phyloP scores from a whole-genome alignment of 163 green algal species.

The Scenedesmus sp. region DNA sequence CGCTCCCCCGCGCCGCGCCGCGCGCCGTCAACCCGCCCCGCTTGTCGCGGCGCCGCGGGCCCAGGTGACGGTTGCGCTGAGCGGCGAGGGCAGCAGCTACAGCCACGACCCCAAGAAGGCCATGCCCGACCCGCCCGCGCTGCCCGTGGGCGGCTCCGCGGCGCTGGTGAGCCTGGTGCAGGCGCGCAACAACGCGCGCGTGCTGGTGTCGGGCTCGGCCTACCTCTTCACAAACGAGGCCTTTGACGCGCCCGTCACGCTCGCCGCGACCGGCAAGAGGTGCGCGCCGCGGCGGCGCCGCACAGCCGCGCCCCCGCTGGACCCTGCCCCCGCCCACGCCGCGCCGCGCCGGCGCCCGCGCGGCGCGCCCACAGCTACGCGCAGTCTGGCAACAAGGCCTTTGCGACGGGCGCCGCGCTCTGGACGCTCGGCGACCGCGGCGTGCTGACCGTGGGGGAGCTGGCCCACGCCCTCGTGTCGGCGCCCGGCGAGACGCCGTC shows the following conservation, averaged over 20 bases:
- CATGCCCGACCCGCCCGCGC: constrained; percentile 48
- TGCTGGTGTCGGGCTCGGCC: constrained; percentile 81
- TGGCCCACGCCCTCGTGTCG: constrained; percentile 17
- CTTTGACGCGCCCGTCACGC: constrained; percentile 56
- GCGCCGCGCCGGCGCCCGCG: neutral
- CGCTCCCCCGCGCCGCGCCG: too few species aligned
- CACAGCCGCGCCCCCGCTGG: neutral
- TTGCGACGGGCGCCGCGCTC: constrained; percentile 63
- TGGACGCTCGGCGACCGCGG: constrained; percentile 84
- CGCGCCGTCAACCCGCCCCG: too few species aligned
- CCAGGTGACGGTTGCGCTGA: constrained; percentile 61
- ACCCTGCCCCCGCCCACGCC: neutral
- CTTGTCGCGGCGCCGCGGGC: too few species aligned
- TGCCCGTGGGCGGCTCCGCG: constrained; percentile 49
- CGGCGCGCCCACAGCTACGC: constrained; percentile 22
- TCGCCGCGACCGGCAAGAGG: constrained; percentile 25
- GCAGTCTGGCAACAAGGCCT: constrained; percentile 68
- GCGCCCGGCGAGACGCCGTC: constrained; percentile 36
- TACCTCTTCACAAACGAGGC: constrained; percentile 83
- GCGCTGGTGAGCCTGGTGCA: constrained; percentile 66
- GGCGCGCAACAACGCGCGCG: constrained; percentile 88
- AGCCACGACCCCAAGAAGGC: constrained; percentile 55
- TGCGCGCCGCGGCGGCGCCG: neutral
- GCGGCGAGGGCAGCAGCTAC: constrained; percentile 65
- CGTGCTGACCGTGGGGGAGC: constrained; percentile 61